phyloP scores from a whole-genome alignment of 306 rosid genomes.

The Vigna hirtella region DNA sequence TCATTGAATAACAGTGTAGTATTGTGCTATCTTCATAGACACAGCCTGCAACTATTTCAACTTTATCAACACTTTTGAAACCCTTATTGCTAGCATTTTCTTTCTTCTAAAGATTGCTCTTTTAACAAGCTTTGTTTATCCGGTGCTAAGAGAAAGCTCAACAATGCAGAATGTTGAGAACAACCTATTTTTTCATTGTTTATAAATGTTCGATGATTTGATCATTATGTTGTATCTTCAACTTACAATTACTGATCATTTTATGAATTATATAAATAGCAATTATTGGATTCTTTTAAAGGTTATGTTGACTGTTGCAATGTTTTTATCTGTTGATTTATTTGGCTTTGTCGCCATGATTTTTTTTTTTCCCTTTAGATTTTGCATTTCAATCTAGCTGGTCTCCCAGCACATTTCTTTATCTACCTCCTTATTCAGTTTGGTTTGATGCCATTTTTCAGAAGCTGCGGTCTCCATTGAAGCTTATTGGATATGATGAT shows the following conservation, averaged over 20 bases:
- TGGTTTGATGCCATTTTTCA: slow-evolving; percentile 44
- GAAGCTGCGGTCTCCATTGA: slow-evolving; percentile 79
- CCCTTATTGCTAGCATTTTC: not conserved
- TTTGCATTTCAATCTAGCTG: slow-evolving; percentile 13
- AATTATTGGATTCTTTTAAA: not conserved
- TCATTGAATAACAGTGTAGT: not conserved
- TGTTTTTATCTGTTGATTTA: slow-evolving; percentile 15
- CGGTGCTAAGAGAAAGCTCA: slow-evolving; percentile 2
- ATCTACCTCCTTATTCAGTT: slow-evolving; percentile 39
- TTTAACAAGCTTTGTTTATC: not conserved
- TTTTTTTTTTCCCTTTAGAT: not conserved
- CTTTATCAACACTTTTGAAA: slow-evolving; percentile 3
- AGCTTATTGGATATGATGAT: slow-evolving; percentile 74
- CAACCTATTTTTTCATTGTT: slow-evolving; percentile 4
- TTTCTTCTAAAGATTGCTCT: slow-evolving; percentile 5
- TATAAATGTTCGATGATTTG: not conserved
- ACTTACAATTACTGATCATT: not conserved
- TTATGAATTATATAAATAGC: not conserved
- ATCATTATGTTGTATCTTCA: not conserved
- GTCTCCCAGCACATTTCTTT: slow-evolving; percentile 5
- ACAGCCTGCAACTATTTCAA: too few species aligned
- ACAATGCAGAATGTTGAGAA: not conserved
- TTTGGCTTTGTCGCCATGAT: slow-evolving; percentile 7
- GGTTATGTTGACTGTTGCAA: not conserved
- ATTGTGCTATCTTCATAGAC: not conserved